Evolutionary conservation across 345 rosid genomes (phyloP).

Genomic region (Citrus unshiu): DNA sequence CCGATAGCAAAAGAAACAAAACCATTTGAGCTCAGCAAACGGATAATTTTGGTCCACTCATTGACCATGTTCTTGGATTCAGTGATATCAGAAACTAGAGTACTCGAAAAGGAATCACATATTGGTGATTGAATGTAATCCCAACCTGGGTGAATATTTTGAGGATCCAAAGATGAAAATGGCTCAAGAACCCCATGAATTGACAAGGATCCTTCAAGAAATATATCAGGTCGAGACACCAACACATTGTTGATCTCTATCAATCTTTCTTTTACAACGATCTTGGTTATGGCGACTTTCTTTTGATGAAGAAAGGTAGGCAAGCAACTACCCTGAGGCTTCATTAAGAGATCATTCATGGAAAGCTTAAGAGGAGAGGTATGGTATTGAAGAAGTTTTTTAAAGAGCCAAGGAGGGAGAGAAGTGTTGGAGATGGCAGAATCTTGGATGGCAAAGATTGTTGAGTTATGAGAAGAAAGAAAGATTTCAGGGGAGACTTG

Average conservation of each 20-base stretch:
- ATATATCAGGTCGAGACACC: constrained; percentile 62
- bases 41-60: constrained; percentile 61
- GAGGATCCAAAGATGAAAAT: constrained; percentile 34
- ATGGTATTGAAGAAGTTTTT: constrained; percentile 70
- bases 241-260: constrained; percentile 53
- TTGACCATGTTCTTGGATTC: constrained; percentile 25
- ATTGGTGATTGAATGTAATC: constrained; percentile 31
- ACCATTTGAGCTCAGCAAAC: constrained; percentile 59
- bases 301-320: constrained; percentile 50
- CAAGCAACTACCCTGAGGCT: constrained; percentile 48
- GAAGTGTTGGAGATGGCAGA: constrained; percentile 46
- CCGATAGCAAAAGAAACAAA: constrained; percentile 72
- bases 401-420: constrained; percentile 48
- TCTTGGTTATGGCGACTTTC: constrained; percentile 46
- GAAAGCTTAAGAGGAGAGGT: constrained; percentile 50
- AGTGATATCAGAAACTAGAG: constrained; percentile 11
- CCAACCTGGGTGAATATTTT: constrained; percentile 20
- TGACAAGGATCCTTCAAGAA: constrained; percentile 54
- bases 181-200: constrained; percentile 74
- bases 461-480: constrained; percentile 50
- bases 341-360: constrained; percentile 43
- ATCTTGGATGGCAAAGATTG: constrained; percentile 76
- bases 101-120: constrained; percentile 28
- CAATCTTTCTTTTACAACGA: constrained; percentile 25
- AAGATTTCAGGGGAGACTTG: constrained; percentile 56